Base-by-base conservation (phyloP, 2,329 filamentous ascomycete species). In the Chaetomium olivaceum region DNA sequence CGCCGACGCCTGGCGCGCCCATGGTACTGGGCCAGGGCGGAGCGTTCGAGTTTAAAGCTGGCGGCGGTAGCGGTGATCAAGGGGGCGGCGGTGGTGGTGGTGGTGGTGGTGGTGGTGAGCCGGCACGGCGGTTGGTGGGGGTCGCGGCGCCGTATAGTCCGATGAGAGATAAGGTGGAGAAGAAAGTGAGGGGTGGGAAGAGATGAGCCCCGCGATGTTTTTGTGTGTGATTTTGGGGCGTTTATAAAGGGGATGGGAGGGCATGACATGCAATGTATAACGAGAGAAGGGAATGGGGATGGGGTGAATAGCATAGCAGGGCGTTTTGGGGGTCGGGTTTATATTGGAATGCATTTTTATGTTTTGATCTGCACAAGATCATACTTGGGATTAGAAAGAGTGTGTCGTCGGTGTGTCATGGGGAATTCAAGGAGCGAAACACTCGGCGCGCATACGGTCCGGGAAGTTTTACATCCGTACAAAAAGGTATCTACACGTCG, bases 121-220 rank as follows among this genome's bases (percentile, higher is more conserved):
- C 75, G 66, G 80, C 82, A 67, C 79, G 82, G 67, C 76, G 74
- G 63, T 79, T 84, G 64, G 70, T 78, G 1, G 85, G 85, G 6
- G 76, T 88, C n/a, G 82, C 85, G 1, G 81, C 84, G 12, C 85
- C 86, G 2, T 88, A 86, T 71, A 78, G 78, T 8, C 86, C 86
- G 0, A 77, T 80, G 5, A 80, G 78, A 68, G 87, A 88, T 67
- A 81, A 77, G 65, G 69, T 86, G 21, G 74, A 78, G 11, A 75
- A 74, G 69, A 78, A 76, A 65, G 62, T 72, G 4, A 77, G 75
- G 62, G 72, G 72, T 4, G 65, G 70, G 29, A 77, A 70, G 64
- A 71, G 73, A 4, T 75, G 71, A 74, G 14, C 6, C 14, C 11
- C 33, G 33, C 33, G 33, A 36, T 36, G 11, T 36, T 12, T 36